Evolutionary conservation across 768 basidiomycete species (phyloP).

Genomic region (Tylopilus subfusipes): DNA sequence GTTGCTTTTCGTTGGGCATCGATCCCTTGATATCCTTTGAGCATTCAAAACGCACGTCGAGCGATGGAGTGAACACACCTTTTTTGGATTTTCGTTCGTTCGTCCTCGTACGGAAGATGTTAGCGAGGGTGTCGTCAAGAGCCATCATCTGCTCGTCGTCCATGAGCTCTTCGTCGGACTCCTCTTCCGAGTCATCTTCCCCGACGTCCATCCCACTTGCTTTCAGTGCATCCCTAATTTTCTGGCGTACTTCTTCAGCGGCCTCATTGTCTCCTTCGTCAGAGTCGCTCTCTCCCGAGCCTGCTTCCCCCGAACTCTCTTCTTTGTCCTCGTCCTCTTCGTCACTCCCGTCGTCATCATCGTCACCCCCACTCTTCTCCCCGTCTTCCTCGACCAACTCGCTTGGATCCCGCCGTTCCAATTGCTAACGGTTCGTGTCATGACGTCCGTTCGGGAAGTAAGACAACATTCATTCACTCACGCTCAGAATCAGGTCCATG

Average conservation of each 20-base stretch:
- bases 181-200: conserved; percentile 51
- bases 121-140: conserved; percentile 87
- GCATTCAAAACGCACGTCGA: neutral
- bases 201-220: conserved; percentile 56
- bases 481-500: conserved; percentile 76
- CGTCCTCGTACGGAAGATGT: conserved; percentile 72
- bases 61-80: conserved; percentile 44
- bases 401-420: conserved; percentile 65
- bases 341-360: conserved; percentile 34
- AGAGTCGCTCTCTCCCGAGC: conserved; percentile 34
- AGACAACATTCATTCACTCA: conserved; percentile 38
- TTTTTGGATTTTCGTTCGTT: conserved; percentile 60
- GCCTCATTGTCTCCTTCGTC: conserved; percentile 51
- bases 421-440: conserved; percentile 57
- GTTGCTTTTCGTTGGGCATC: conserved; percentile 84
- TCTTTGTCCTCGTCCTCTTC: conserved; percentile 38
- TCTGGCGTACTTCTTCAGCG: conserved; percentile 53
- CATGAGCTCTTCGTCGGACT: conserved; percentile 64
- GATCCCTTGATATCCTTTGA: conserved; percentile 38
- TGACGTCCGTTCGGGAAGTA: neutral
- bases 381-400: conserved; percentile 45
- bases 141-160: conserved; percentile 99
- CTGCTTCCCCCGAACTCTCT: conserved; percentile 31
- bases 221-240: conserved; percentile 61
- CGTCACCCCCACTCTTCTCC: conserved; percentile 38